phyloP scores from a whole-genome alignment of 805 yeast species.

The Teunomyces barrocoloradensis region DNA sequence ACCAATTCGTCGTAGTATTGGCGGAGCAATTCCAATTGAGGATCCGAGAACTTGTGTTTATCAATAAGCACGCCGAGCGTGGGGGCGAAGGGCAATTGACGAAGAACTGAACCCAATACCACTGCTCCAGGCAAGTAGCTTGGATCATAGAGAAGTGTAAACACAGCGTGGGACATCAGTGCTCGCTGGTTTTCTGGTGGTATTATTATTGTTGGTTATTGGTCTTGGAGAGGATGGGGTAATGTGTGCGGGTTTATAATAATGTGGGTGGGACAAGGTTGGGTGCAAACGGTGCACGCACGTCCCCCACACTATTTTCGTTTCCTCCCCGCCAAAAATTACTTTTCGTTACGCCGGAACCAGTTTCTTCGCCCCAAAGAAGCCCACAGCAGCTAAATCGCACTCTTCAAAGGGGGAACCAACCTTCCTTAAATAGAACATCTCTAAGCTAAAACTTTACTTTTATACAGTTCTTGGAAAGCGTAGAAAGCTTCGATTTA shows the following conservation, averaged over 20 bases:
- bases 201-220: background rate
- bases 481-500: too few species aligned
- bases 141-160: constrained; percentile 48
- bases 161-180: constrained; percentile 32
- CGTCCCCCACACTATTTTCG: background rate
- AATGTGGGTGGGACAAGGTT: background rate
- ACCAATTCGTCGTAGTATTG: constrained; percentile 29
- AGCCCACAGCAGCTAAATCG: background rate
- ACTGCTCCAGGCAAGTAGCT: constrained; percentile 59
- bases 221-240: constrained; percentile 1
- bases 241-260: background rate
- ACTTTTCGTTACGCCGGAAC: background rate
- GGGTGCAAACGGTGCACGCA: constrained; percentile 3
- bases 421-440: too few species aligned
- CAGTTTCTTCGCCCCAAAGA: background rate
- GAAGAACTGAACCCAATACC: constrained; percentile 41
- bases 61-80: constrained; percentile 35
- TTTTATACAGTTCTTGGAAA: too few species aligned
- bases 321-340: background rate
- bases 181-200: background rate
- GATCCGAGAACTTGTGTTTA: constrained; percentile 18
- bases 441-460: too few species aligned
- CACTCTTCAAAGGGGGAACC: too few species aligned
- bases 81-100: constrained; percentile 4
- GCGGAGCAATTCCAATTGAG: constrained; percentile 27